Conservation (phyloP, 2,329 filamentous ascomycete species). For the Corinectria fuckeliana region DNA sequence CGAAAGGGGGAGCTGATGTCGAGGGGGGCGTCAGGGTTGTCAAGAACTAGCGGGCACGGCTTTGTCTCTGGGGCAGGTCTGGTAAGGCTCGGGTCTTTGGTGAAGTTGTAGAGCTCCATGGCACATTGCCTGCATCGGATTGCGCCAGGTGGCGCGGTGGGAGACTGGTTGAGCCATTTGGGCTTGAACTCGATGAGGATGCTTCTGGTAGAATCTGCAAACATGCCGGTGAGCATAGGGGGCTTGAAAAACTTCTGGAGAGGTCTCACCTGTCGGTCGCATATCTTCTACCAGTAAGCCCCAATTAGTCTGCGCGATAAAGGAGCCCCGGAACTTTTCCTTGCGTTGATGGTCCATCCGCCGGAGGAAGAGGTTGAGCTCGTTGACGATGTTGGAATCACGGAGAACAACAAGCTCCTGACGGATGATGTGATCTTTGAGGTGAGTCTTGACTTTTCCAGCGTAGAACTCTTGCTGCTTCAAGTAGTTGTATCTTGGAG, state of each 20-base stretch:
- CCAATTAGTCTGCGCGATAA: constrained; percentile 61
- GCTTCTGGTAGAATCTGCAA: constrained; percentile 39
- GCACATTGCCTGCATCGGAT: constrained; percentile 79
- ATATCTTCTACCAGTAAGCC: constrained; percentile 80
- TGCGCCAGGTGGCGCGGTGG: constrained; percentile 68
- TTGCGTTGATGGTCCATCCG: constrained; percentile 53
- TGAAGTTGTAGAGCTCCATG: constrained; percentile 47
- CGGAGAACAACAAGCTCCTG: constrained; percentile 49
- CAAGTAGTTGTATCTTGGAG: constrained; percentile 46
- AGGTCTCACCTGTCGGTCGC: constrained; percentile 46
- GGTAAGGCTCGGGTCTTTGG: constrained; percentile 43
- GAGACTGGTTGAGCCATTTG: constrained; percentile 83
- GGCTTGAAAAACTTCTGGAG: background rate
- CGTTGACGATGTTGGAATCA: constrained; percentile 45
- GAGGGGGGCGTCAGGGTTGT: constrained; percentile 55
- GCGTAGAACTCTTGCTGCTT: constrained; percentile 47
- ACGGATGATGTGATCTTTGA: constrained; percentile 44
- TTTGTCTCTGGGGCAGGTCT: constrained; percentile 47
- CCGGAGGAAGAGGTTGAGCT: constrained; percentile 61
- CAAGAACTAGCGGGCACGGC: constrained; percentile 71
- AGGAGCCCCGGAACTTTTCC: constrained; percentile 57
- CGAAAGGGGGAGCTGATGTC: constrained; percentile 52
- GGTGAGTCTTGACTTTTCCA: constrained; percentile 43
- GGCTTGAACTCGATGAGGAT: constrained; percentile 77
- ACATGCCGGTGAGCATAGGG: constrained; percentile 4